Base-by-base conservation (phyloP, 1,284 basidiomycete genomes). In the Pseudozyma sp. region DNA sequence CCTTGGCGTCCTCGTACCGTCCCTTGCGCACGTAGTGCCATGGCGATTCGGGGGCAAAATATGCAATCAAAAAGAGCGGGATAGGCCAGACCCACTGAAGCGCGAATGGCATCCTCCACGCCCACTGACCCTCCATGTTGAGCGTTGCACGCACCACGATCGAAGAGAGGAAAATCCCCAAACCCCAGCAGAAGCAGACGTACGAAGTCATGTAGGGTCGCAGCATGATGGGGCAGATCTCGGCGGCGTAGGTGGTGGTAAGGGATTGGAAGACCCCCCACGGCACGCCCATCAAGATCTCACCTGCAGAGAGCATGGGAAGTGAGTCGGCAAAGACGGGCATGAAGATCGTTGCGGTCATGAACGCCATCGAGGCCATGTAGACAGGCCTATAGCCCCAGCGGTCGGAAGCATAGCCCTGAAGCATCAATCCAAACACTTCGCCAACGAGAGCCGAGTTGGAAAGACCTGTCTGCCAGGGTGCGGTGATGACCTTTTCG, bases 141-240 rank as follows among this genome's bases (percentile, higher is more conserved):
- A 81, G 66, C 6, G 80, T 75, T 3, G 82, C 86, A n/a, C 79
- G 79, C 9, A 87, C 82, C 24, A 87, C 86, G 42, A 85, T 87
- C 1, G 85, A 84, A 10, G 83, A 83, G 43, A 88, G 45, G 40
- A 82, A 51, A 49, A 81, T 79, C 1, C 82, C 82, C 7, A 83
- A 57, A n/a, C 78, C 87, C 87, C 87, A 87, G 75, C 85, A 87
- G 62, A 86, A 82, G 81, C 86, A 86, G 54, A 87, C 85, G 71
- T 85, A 87, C 31, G 86, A 84, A 16, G 87, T 87, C 19, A 87
- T 78, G 75, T 86, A 86, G 13, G 80, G 84, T 19, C 87, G 85
- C 0, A 88, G 81, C 16, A 80, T 78, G 40, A 86, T 85, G 2
- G 87, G 87, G 42, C 85, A 85, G 31, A 88, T 84, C 49, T 88